These are phyloP conservation scores for Bertia moriformis DNA, from an alignment of 2,329 filamentous ascomycete species.

Conservation along the genomic window DNA sequence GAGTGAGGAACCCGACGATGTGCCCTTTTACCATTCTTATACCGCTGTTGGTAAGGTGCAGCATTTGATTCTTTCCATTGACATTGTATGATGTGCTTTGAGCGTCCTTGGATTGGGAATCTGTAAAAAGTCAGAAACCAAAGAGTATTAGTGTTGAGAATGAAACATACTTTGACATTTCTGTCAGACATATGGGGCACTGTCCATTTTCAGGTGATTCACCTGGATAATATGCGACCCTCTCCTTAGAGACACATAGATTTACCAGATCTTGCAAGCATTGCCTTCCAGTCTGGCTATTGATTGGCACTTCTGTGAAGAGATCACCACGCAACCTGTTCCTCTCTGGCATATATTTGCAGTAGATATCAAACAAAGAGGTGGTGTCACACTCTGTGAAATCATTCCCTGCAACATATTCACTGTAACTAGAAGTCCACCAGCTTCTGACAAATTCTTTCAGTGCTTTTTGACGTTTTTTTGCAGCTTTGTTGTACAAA, in stretches of 20 bases:
- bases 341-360: constrained; percentile 1
- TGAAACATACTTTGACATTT: neutral
- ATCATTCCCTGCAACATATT: neutral
- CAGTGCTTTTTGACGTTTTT: neutral
- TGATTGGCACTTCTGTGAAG: neutral
- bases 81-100: constrained; percentile 1
- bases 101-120: neutral
- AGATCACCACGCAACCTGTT: neutral
- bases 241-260: neutral
- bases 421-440: constrained; percentile 1
- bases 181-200: constrained; percentile 1
- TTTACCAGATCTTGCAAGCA: constrained; percentile 1
- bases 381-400: neutral
- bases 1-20: neutral
- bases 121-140: too few relatives aligned
- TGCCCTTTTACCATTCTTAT: neutral
- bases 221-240: constrained; percentile 2
- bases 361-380: constrained; percentile 2
- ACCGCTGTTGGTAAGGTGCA: neutral
- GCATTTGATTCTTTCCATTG: neutral
- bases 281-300: neutral
- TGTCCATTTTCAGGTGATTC: neutral
- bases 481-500: neutral
- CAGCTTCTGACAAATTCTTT: neutral
- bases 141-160: too few relatives aligned